Conservation (phyloP, 345 rosid genomes). For the Eucalyptus rudis region DNA sequence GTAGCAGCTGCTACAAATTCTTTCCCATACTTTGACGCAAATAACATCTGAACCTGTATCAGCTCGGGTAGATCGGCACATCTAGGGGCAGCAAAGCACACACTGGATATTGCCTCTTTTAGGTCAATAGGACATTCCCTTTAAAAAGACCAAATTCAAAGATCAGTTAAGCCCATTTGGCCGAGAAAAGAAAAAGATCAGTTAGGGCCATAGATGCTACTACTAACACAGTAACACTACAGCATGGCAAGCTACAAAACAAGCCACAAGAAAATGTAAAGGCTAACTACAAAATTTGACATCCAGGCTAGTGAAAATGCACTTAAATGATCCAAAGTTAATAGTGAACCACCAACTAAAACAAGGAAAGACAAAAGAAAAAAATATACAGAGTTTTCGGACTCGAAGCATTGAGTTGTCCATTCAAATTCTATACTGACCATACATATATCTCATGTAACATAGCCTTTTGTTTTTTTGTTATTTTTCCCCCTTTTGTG, state of each 20-base stretch:
- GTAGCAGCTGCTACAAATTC: conserved; percentile 88
- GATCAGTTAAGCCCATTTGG: not conserved
- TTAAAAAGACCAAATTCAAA: not conserved
- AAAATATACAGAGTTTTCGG: not conserved
- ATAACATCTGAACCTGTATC: conserved; percentile 82
- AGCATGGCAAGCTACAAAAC: not conserved
- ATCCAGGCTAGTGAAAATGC: not conserved
- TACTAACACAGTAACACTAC: not conserved
- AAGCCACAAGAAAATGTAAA: not conserved
- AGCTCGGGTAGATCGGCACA: conserved; percentile 90
- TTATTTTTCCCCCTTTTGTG: not conserved
- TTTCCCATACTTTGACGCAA: conserved; percentile 75
- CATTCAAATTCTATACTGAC: not conserved
- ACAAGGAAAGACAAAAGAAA: not conserved
- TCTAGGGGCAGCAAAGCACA: conserved; percentile 98
- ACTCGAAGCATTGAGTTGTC: not conserved
- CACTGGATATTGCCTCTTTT: conserved; percentile 88
- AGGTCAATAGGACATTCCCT: conserved; percentile 97
- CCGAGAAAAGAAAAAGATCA: not conserved
- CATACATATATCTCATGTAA: not conserved
- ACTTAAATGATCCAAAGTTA: not conserved
- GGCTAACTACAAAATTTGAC: not conserved
- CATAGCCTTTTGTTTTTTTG: not conserved
- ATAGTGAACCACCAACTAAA: not conserved
- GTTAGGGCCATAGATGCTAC: not conserved